Percentiles rank a stretch among this genome's conserved stretches.
Evolutionary conservation across 2,329 filamentous ascomycete genomes (phyloP).

Genomic region (Neofusicoccum sp.): DNA sequence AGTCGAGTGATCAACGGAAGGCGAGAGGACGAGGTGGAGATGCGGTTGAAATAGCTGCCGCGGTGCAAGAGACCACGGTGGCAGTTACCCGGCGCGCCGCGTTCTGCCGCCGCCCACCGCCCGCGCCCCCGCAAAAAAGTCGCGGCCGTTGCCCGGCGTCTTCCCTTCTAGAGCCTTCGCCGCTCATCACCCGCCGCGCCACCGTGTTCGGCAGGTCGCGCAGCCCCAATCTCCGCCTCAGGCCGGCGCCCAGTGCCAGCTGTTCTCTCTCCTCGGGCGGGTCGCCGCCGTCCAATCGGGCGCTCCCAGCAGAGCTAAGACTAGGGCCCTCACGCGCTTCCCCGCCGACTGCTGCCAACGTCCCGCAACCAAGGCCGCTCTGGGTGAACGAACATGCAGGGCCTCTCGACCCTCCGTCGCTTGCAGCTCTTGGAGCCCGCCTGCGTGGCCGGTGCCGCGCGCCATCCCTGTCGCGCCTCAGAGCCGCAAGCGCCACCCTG

Average conservation of each 20-base stretch:
- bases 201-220: neutral
- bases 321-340: constrained; percentile 16
- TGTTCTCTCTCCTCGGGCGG: constrained; percentile 9
- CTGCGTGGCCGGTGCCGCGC: neutral
- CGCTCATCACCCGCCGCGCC: constrained; percentile 4
- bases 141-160: neutral
- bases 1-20: constrained; percentile 11
- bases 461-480: constrained; percentile 11
- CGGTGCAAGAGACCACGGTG: constrained; percentile 12
- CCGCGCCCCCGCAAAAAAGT: neutral
- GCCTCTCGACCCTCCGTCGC: neutral
- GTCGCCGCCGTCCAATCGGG: constrained; percentile 2
- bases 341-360: constrained; percentile 18
- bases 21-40: constrained; percentile 16
- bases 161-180: constrained; percentile 19
- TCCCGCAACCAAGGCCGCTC: constrained; percentile 8
- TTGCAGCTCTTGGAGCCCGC: neutral
- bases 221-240: neutral
- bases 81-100: constrained; percentile 8
- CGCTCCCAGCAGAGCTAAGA: neutral
- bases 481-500: constrained; percentile 1
- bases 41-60: constrained; percentile 20
- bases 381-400: constrained; percentile 6
- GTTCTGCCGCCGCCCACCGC: constrained; percentile 12
- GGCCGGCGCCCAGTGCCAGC: neutral